phyloP scores from a whole-genome alignment of 2,329 filamentous ascomycete genomes.

The Aspergillus candidus region DNA sequence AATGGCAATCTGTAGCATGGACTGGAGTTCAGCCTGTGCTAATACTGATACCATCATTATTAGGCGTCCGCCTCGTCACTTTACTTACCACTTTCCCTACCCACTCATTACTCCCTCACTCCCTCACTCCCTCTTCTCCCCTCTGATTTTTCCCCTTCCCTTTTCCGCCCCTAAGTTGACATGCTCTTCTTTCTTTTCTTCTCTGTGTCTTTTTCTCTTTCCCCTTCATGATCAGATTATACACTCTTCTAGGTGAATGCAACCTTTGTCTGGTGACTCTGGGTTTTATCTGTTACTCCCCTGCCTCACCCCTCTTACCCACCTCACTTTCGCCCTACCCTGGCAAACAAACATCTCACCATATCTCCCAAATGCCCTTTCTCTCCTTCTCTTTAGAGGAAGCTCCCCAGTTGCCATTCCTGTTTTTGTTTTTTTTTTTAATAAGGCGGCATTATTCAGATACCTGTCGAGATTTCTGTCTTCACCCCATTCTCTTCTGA shows the following conservation, averaged over 20 bases:
- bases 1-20: neutral
- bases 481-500: too few relatives aligned
- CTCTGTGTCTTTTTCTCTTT: neutral
- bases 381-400: too few relatives aligned
- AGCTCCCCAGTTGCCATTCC: too few relatives aligned
- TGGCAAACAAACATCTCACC: too few relatives aligned
- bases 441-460: too few relatives aligned
- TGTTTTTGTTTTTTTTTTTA: too few relatives aligned
- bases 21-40: neutral
- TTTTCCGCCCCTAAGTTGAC: neutral
- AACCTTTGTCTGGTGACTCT: neutral
- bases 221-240: neutral
- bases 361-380: too few relatives aligned
- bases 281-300: too few relatives aligned
- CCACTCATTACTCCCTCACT: conserved; percentile 6
- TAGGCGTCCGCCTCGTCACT: conserved; percentile 10
- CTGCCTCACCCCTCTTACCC: too few relatives aligned
- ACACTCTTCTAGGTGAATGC: neutral
- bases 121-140: neutral
- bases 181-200: neutral
- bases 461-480: too few relatives aligned
- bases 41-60: conserved; percentile 1
- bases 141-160: too few relatives aligned
- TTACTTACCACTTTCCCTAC: conserved; percentile 9
- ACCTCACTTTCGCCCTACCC: too few relatives aligned